Evolutionary conservation across 345 rosid genomes (phyloP).

Genomic region (Turnera subulata): DNA sequence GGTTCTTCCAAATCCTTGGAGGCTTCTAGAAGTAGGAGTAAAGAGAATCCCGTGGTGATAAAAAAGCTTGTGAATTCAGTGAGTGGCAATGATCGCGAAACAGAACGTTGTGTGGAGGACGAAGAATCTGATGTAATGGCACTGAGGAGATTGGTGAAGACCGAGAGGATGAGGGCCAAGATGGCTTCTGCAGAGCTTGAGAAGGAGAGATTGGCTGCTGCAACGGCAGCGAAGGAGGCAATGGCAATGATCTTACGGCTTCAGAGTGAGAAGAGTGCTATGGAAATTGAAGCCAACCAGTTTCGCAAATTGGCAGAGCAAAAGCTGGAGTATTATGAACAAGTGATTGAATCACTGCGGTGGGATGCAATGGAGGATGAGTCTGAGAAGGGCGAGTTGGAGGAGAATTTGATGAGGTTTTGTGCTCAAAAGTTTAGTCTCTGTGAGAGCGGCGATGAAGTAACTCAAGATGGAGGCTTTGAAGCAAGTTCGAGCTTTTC

Average conservation of each 20-base stretch:
- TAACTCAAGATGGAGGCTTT: constrained; percentile 20
- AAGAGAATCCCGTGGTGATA: not conserved
- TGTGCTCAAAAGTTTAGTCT: constrained; percentile 22
- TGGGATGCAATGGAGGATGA: constrained; percentile 50
- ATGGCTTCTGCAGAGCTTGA: constrained; percentile 50
- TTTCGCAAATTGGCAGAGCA: constrained; percentile 53
- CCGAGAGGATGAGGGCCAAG: constrained; percentile 47
- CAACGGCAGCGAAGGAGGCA: constrained; percentile 71
- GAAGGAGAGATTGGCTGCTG: constrained; percentile 68
- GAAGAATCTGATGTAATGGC: constrained; percentile 42
- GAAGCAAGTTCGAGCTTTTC: constrained; percentile 13
- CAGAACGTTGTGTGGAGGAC: constrained; percentile 44
- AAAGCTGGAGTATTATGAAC: constrained; percentile 43
- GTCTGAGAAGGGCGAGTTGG: constrained; percentile 28
- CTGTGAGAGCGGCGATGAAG: constrained; percentile 24
- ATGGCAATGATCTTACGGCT: constrained; percentile 84
- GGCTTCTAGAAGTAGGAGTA: constrained; percentile 5
- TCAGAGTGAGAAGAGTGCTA: constrained; percentile 54
- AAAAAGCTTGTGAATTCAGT: constrained; percentile 14
- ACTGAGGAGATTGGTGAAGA: constrained; percentile 56
- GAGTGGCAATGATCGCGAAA: constrained; percentile 19
- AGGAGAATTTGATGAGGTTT: constrained; percentile 28
- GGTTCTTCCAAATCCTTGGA: constrained; percentile 19
- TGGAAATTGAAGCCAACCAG: constrained; percentile 60
- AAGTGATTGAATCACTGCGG: constrained; percentile 60